phyloP scores from a whole-genome alignment of 148 eudicot genomes.

The Arctostaphylos glauca region DNA sequence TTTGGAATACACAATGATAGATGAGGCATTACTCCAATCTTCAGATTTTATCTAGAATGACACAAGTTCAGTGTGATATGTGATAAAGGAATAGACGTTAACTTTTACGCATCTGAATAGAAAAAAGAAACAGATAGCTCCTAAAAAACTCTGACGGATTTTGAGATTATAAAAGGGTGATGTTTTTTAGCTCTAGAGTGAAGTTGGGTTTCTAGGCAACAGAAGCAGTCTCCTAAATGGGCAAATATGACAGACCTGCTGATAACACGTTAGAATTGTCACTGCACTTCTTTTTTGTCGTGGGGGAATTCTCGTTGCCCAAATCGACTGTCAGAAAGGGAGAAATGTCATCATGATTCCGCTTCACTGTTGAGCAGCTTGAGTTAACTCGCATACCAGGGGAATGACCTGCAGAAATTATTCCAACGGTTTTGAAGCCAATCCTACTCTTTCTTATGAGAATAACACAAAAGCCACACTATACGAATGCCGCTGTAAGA shows the following conservation, averaged over 20 bases:
- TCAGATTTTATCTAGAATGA: background rate
- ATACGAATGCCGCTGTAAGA: background rate
- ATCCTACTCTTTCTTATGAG: background rate
- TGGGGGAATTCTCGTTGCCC: conserved; percentile 3
- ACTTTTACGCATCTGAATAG: background rate
- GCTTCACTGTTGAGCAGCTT: conserved; percentile 26
- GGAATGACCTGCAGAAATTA: conserved; percentile 19
- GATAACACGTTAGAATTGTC: conserved; percentile 12
- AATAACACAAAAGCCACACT: background rate
- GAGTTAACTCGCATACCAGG: conserved; percentile 11
- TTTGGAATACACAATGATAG: background rate
- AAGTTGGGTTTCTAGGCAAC: background rate
- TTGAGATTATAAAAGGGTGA: background rate
- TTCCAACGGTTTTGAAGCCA: background rate
- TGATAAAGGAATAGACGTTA: background rate
- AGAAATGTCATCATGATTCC: conserved; percentile 25
- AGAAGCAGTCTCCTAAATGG: background rate
- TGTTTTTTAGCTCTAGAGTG: background rate
- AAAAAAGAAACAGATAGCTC: background rate
- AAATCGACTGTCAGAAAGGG: background rate
- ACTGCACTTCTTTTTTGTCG: conserved; percentile 16
- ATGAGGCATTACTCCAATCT: background rate
- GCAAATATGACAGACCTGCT: conserved; percentile 23
- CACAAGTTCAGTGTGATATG: background rate
- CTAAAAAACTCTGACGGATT: background rate